Percentiles rank a stretch among this genome's conserved stretches.
These are phyloP conservation scores for Psilocybe cubensis DNA, from an alignment of 768 basidiomycete genomes.

Conservation along the genomic window DNA sequence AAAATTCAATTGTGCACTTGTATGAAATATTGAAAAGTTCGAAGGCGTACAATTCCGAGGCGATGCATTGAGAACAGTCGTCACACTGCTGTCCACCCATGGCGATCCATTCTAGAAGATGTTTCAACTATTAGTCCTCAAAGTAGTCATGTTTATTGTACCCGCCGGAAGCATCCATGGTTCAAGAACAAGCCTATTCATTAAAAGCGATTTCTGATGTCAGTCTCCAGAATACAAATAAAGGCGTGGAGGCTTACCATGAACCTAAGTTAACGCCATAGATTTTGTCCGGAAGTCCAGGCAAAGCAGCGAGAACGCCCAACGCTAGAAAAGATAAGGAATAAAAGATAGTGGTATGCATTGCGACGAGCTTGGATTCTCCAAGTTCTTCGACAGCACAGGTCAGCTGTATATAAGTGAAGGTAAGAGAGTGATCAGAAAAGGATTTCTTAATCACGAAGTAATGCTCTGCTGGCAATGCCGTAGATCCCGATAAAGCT, in stretches of 20 bases:
- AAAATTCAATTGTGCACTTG: background rate
- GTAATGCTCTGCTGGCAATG: slow-evolving; percentile 7
- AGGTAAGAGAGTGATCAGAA: background rate
- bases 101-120: slow-evolving; percentile 57
- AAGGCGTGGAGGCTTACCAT: slow-evolving; percentile 41
- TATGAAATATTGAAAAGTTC: background rate
- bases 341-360: slow-evolving; percentile 28
- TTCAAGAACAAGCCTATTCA: slow-evolving; percentile 73
- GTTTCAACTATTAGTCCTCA: background rate
- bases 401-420: slow-evolving; percentile 7
- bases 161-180: slow-evolving; percentile 84
- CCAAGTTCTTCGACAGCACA: background rate
- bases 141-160: slow-evolving; percentile 20
- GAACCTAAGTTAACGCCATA: slow-evolving; percentile 77
- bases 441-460: slow-evolving; percentile 2
- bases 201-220: background rate
- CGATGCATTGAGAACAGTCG: slow-evolving; percentile 66
- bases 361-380: slow-evolving; percentile 1
- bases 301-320: slow-evolving; percentile 17
- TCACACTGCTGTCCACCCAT: slow-evolving; percentile 74
- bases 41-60: slow-evolving; percentile 62
- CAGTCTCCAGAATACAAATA: background rate
- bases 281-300: slow-evolving; percentile 48
- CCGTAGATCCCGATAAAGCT: background rate
- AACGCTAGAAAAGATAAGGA: slow-evolving; percentile 19